Evolutionary conservation across 257 asterid genomes (phyloP), one percentile per base, ranked within the genome.

Genomic region (Thymus mandschuricus): DNA sequence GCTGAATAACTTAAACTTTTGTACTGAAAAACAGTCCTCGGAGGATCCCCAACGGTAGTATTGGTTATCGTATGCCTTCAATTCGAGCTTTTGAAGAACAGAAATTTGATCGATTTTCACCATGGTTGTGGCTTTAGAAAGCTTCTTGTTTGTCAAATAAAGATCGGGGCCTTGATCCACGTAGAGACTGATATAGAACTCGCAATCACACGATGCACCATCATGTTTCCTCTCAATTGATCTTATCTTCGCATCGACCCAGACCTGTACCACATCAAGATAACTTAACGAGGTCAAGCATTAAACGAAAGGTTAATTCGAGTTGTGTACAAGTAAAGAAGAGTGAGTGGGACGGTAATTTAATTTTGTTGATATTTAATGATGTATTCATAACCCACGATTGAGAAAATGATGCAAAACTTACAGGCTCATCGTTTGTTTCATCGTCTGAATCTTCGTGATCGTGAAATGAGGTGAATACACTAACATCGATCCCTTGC

Each of bases 201-300:
- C 46, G 75, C 99, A 95, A 27, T 74, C 58, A 76, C 99, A 95
- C 21, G 61, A 70, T 12, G 13, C 27, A 0, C 81, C 89, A 65
- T 95, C 98, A 15, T 90, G 96, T 71, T 83, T 92, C 78, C 96
- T 88, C 83, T 89, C 89, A 7, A 92, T 80, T 2, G 99, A 95
- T 78, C 97, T 78, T 74, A 95, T 85, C 80, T 77, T 87, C 12
- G 91, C 97, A 79, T 95, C 99, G 62, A 79, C 62, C 97, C 93
- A 89, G 6, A 81, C 90, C 99, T 95, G 73, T 33, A 74, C 30
- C 77, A 76, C 41, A 66, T 52, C 4, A 11, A 63, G 55, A 71
- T 27, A 30, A 31, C 72, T 57, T 34, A 68, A 67, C 35, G 27
- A 46, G 54, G 51, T 31, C 38, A 49, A 71, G 64, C 38, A 40